These are phyloP conservation scores for Trypethelium eluteriae DNA, from an alignment of 495 filamentous ascomycete species.

Conservation along the genomic window DNA sequence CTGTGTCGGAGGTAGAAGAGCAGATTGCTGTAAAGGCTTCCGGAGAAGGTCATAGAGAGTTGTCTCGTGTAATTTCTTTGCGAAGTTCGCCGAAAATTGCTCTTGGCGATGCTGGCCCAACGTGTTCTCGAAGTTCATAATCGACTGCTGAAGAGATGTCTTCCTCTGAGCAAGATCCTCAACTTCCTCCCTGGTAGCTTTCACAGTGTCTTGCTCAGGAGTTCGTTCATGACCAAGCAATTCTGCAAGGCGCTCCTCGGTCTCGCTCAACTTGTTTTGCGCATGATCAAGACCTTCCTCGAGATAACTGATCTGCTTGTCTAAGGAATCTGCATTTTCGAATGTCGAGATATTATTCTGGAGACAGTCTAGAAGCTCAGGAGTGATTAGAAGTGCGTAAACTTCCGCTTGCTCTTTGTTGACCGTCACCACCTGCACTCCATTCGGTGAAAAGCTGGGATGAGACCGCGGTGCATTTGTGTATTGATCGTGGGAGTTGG, in stretches of 20 bases:
- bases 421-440: background rate
- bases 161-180: background rate
- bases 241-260: background rate
- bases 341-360: background rate
- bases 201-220: too few species aligned
- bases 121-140: background rate
- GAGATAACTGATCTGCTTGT: background rate
- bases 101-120: background rate
- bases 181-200: background rate
- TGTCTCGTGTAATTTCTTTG: background rate
- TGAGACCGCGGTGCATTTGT: background rate
- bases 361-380: background rate
- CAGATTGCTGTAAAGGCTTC: slow-evolving; percentile 2
- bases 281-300: background rate
- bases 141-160: background rate
- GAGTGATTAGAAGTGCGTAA: background rate
- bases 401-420: background rate
- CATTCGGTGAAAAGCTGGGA: background rate
- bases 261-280: background rate
- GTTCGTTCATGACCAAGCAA: background rate
- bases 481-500: background rate
- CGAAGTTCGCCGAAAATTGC: background rate
- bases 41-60: background rate
- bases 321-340: background rate
- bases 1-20: background rate